Evolutionary conservation across 2,329 filamentous ascomycete species (phyloP).

Genomic region (Scedosporium apiospermum): DNA sequence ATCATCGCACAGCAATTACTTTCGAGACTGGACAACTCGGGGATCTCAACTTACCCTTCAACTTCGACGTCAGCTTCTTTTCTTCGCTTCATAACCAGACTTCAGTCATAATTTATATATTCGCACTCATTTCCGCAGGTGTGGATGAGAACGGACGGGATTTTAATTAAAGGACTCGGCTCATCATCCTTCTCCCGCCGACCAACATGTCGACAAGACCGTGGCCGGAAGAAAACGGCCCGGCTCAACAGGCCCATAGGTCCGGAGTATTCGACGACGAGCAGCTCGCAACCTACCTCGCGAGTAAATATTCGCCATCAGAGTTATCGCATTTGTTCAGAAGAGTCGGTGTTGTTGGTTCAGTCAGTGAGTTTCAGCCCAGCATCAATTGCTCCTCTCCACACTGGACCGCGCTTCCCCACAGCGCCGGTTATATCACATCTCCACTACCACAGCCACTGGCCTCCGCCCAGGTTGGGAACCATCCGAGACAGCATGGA

Average conservation of each 20-base stretch:
- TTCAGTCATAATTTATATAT: neutral
- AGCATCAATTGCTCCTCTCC: neutral
- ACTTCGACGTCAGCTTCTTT: neutral
- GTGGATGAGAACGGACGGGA: neutral
- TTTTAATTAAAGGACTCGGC: neutral
- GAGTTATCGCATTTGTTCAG: constrained; percentile 12
- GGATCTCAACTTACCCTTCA: too few species aligned
- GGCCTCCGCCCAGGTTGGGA: too few species aligned
- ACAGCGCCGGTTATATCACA: neutral
- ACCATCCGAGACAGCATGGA: too few species aligned
- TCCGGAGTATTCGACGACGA: constrained; percentile 9
- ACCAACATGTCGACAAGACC: constrained; percentile 9
- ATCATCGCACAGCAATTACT: neutral
- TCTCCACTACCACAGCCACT: neutral
- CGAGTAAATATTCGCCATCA: constrained; percentile 12
- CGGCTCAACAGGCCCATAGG: constrained; percentile 3
- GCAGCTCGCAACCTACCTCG: constrained; percentile 14
- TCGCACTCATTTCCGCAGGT: neutral
- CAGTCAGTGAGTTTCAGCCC: constrained; percentile 16
- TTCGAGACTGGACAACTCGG: neutral
- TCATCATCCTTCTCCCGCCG: neutral
- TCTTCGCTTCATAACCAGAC: neutral
- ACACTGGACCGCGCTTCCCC: neutral
- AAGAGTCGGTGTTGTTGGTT: constrained; percentile 14
- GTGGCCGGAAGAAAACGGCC: constrained; percentile 7